Evolutionary conservation across 495 filamentous ascomycete genomes (phyloP).

Genomic region (Daldinia loculata): DNA sequence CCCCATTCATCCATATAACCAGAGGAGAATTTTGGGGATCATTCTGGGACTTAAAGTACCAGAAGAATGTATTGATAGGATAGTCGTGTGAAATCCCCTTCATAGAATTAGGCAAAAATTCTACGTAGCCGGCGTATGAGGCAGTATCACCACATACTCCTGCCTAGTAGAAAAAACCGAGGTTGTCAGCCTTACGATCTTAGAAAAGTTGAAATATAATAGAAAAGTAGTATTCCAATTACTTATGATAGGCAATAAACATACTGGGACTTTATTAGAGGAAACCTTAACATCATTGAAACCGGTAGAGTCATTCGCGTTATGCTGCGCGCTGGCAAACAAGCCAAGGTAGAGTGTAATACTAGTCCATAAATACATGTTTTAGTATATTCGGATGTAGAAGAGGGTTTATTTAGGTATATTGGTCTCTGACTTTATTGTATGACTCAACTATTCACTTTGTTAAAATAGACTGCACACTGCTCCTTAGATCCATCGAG

Average conservation of each 20-base stretch:
- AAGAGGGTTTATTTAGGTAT: neutral
- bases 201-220: neutral
- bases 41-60: slow-evolving; percentile 73
- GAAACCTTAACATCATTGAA: neutral
- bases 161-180: slow-evolving; percentile 22
- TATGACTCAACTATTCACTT: neutral
- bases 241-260: neutral
- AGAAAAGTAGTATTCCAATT: neutral
- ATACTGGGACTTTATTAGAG: neutral
- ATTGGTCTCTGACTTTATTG: neutral
- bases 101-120: slow-evolving; percentile 47
- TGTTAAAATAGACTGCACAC: neutral
- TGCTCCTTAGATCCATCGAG: neutral
- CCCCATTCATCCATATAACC: slow-evolving; percentile 72
- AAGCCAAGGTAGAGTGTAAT: neutral
- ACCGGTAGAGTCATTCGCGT: neutral
- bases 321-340: neutral
- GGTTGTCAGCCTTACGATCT: neutral
- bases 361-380: neutral
- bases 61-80: slow-evolving; percentile 78
- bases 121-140: slow-evolving; percentile 58
- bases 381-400: neutral
- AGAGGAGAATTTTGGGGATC: slow-evolving; percentile 64
- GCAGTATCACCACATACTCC: slow-evolving; percentile 43
- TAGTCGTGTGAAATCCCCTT: slow-evolving; percentile 56